Base-by-base conservation (phyloP, 495 filamentous ascomycete genomes). In the Tuber calosporum region DNA sequence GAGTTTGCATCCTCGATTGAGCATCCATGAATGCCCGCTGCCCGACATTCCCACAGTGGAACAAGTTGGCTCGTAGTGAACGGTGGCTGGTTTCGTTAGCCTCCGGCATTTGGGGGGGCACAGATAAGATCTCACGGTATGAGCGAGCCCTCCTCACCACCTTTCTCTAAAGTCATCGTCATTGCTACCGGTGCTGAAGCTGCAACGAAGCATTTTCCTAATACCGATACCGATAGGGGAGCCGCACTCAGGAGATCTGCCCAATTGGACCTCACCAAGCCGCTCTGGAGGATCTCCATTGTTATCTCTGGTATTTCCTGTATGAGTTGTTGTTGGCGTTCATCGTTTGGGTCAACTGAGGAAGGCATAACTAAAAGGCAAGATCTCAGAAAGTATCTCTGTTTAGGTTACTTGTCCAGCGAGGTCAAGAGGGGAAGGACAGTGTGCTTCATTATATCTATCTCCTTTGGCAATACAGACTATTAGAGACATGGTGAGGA, bases 1-100 rank as follows among this genome's bases (percentile, higher is more conserved):
- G 36, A 8, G 39, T 69, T 30, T 43, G 39, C 37, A 69, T 69
- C 42, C 68, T 40, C 34, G 68, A 26, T 69, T 69, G 39, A 19
- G 68, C 68, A 30, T 39, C 68, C 68, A 69, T 69, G 68, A 69
- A 69, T 19, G 68, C 39, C 68, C 42, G 39, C 34, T 43, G 68
- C 38, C 68, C 68, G 26, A 69, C 6, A 26, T 69, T 43, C 19
- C 68, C 68, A 15, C 68, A 69, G 22, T 69, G 68, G 39, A 69
- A 41, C 68, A 69, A 69, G 42, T 69, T 69, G 37, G 68, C 68
- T 26, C 42, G 39, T 69, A 69, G 38, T 19, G 68, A 62, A 34
- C 53, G 53, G 26, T 62, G 53, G 19, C 53, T 62, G 3, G 53
- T 62, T 62, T 34, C 26, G 34, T 62, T 17, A 62, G 11, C 53